Evolutionary conservation across 2,329 filamentous ascomycete species (phyloP).

Genomic region (Monilinia vaccinii-corymbosi): DNA sequence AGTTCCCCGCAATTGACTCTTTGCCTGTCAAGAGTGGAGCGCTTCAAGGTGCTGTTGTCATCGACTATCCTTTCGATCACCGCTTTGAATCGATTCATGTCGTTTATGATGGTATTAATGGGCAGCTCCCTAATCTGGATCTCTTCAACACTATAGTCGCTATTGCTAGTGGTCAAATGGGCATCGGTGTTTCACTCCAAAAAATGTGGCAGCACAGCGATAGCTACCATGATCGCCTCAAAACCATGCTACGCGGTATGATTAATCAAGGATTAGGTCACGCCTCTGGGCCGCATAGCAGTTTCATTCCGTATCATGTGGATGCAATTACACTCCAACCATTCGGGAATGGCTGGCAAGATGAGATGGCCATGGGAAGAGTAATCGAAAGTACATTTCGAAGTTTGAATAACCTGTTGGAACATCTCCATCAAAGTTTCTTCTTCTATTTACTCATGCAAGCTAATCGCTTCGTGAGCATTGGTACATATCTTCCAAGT

Average conservation of each 20-base stretch:
- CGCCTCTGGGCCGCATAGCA: conserved; percentile 83
- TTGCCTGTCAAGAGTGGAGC: conserved; percentile 87
- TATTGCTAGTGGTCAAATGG: conserved; percentile 87
- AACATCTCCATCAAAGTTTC: conserved; percentile 97
- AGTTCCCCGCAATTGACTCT: conserved; percentile 58
- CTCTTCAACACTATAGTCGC: conserved; percentile 88
- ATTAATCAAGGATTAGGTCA: conserved; percentile 82
- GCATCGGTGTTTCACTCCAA: conserved; percentile 74
- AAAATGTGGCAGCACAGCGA: conserved; percentile 73
- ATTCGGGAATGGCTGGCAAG: conserved; percentile 86
- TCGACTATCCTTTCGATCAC: conserved; percentile 82
- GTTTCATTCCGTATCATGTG: conserved; percentile 95
- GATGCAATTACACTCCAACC: conserved; percentile 92
- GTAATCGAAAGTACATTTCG: conserved; percentile 85
- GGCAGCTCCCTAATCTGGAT: conserved; percentile 90
- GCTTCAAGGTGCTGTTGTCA: conserved; percentile 82
- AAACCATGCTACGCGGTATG: conserved; percentile 89
- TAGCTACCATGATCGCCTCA: conserved; percentile 70
- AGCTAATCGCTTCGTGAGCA: conserved; percentile 87
- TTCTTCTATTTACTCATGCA: conserved; percentile 98
- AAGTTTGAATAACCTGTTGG: conserved; percentile 90
- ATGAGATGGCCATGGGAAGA: conserved; percentile 91
- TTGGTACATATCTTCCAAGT: conserved; percentile 91
- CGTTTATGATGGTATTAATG: conserved; percentile 91
- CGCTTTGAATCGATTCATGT: conserved; percentile 84